phyloP scores from a whole-genome alignment of 352 stramenopile species.

The Globisporangium acanthophoron region DNA sequence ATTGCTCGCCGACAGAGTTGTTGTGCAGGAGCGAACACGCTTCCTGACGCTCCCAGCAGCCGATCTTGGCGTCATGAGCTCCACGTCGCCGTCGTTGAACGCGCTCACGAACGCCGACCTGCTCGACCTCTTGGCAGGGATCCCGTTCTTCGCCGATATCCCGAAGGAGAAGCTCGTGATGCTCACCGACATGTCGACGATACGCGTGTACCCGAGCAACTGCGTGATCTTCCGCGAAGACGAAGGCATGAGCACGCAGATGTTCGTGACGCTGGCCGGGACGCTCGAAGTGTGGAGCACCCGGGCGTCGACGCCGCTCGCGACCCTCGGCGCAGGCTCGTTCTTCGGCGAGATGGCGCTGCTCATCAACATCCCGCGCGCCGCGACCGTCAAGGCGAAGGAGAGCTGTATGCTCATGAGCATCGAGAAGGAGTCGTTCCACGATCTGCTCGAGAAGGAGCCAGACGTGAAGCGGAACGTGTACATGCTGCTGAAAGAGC shows the following conservation, averaged over 20 bases:
- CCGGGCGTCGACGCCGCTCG: constrained; percentile 33
- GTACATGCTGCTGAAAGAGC: constrained; percentile 58
- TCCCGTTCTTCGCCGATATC: constrained; percentile 68
- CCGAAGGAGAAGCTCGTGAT: constrained; percentile 49
- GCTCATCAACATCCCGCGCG: constrained; percentile 71
- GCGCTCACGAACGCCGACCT: constrained; percentile 65
- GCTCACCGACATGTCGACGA: constrained; percentile 72
- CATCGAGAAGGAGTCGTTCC: constrained; percentile 73
- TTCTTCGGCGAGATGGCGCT: constrained; percentile 84
- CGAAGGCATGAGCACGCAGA: constrained; percentile 71
- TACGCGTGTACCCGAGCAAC: constrained; percentile 65
- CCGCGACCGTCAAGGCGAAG: constrained; percentile 55
- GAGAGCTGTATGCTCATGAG: constrained; percentile 78
- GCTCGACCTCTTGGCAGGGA: constrained; percentile 47
- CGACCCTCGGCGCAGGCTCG: constrained; percentile 54
- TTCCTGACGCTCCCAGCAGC: constrained; percentile 29
- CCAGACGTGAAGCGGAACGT: constrained; percentile 48
- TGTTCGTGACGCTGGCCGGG: constrained; percentile 71
- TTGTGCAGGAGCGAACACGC: constrained; percentile 35
- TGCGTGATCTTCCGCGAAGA: constrained; percentile 71
- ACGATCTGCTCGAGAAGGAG: constrained; percentile 50
- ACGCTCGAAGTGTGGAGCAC: constrained; percentile 62
- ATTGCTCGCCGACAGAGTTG: constrained; percentile 36
- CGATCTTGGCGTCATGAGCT: constrained; percentile 26
- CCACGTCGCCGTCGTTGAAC: constrained; percentile 36